Evolutionary conservation across 495 filamentous ascomycete genomes (phyloP), one percentile per base, ranked within the genome.

Genomic region (Oidiodendron maius): DNA sequence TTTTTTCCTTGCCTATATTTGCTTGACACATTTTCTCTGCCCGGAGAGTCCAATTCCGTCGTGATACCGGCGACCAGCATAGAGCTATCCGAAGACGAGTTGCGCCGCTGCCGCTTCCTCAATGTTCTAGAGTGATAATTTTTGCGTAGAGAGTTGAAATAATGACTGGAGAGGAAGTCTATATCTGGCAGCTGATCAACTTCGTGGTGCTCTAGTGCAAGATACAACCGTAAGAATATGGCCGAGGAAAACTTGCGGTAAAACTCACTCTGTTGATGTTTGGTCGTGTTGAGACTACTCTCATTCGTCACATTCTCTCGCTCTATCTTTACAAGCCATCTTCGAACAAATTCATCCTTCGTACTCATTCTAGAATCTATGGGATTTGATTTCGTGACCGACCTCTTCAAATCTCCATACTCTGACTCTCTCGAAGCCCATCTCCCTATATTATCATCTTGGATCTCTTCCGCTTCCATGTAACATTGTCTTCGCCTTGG

Each of bases 41-140:
- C 41, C 4, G 16, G 8, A 30, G 15, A 24, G 5, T 26, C 22
- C 32, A 25, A 18, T 17, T 23, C 13, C n/a, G 39, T 13, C 30
- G 28, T 45, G 13, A 39, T 28, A 5, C 57, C 56, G 23, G 44
- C 47, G 39, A 60, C 52, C 17, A 66, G 44, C 17, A 59, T 49
- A 21, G 62, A 63, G 39, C 52, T 61, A 24, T 57, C 55, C 9
- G 56, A 61, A 9, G 57, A 56, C 9, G 46, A 47, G 15, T 40
- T 46, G 20, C 48, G 42, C 28, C 45, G 52, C 46, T 47, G 48
- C 35, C 38, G 38, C 24, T 59, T 64, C 18, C 42, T 38, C 21
- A 40, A 8, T n/a, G n/a, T n/a, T n/a, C n/a, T n/a, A n/a, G n/a
- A n/a, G 2, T 11, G 23, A 4, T 39, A n/a, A 38, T 17, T 10